These are phyloP conservation scores for Moelleriella libera DNA, from an alignment of 2,329 filamentous ascomycete genomes.

Conservation along the genomic window DNA sequence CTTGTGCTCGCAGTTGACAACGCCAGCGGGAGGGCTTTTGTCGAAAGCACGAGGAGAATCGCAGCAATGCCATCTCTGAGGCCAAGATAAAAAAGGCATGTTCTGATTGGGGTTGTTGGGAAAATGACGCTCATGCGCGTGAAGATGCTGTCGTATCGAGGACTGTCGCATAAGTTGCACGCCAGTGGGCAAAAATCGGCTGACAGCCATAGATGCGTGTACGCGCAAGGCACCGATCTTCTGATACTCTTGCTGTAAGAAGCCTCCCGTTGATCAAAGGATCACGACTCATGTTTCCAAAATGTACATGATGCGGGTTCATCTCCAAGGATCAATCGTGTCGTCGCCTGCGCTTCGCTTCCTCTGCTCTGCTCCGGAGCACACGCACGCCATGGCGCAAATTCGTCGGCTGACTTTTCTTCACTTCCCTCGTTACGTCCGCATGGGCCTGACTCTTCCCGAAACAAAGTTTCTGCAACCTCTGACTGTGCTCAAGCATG, in stretches of 20 bases:
- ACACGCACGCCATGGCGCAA: conserved; percentile 17
- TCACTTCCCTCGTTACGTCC: neutral
- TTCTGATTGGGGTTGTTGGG: no score
- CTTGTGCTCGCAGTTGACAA: no score
- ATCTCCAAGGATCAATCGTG: conserved; percentile 19
- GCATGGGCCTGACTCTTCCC: neutral
- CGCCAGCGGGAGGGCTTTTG: no score
- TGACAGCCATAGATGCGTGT: conserved; percentile 11
- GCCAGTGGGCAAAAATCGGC: conserved; percentile 23
- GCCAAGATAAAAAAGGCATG: no score
- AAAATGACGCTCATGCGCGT: no score
- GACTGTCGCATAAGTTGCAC: conserved; percentile 10
- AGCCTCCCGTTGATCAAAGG: no score
- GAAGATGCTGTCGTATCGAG: no score
- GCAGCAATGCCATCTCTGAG: no score
- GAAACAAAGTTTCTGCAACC: conserved; percentile 20
- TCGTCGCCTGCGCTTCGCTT: conserved; percentile 18
- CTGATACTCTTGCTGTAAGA: no score
- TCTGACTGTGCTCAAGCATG: conserved; percentile 26
- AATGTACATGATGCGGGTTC: no score
- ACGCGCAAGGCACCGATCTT: neutral
- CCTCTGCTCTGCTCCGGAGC: conserved; percentile 23
- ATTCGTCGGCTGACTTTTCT: neutral
- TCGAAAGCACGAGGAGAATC: no score
- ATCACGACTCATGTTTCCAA: no score